A percentile compares a stretch with the other conserved stretches of the same genome.
phyloP scores from a whole-genome alignment of 345 rosid species.

The Sonneratia caseolaris region DNA sequence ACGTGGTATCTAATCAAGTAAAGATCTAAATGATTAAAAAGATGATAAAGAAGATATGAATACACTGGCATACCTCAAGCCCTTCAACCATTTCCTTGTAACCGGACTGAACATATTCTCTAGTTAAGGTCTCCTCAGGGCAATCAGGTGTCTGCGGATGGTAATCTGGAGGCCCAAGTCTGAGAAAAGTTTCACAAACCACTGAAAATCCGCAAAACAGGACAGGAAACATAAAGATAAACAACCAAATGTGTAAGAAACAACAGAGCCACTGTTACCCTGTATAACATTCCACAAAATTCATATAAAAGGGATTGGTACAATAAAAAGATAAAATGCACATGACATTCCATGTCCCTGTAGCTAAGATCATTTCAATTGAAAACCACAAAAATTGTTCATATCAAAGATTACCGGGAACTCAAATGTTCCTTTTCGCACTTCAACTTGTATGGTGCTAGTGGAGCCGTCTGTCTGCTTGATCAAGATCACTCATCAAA shows the following conservation, averaged over 20 bases:
- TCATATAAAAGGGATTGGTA: not conserved
- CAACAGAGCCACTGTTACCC: not conserved
- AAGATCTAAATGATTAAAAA: not conserved
- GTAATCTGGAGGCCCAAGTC: constrained; percentile 96
- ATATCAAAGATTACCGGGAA: constrained; percentile 50
- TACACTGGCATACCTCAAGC: constrained; percentile 56
- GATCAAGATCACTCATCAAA: constrained; percentile 1
- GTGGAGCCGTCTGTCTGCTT: constrained; percentile 64
- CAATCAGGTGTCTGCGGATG: constrained; percentile 82
- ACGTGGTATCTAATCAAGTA: not conserved
- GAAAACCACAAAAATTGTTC: constrained; percentile 4
- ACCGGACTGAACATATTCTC: constrained; percentile 69
- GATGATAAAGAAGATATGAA: not conserved
- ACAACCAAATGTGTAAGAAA: not conserved
- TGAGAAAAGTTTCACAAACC: constrained; percentile 21
- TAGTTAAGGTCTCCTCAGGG: constrained; percentile 85
- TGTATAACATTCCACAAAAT: not conserved
- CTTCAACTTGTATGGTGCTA: constrained; percentile 80
- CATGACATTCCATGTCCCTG: not conserved
- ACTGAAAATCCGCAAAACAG: constrained; percentile 11
- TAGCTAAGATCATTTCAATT: not conserved
- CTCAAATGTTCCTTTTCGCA: constrained; percentile 81
- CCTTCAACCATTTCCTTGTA: constrained; percentile 95
- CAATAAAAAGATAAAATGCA: not conserved
- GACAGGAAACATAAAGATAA: not conserved